Evolutionary conservation across 192 early-diverging fungal genomes (phyloP).

Genomic region (Mortierella alpina): DNA sequence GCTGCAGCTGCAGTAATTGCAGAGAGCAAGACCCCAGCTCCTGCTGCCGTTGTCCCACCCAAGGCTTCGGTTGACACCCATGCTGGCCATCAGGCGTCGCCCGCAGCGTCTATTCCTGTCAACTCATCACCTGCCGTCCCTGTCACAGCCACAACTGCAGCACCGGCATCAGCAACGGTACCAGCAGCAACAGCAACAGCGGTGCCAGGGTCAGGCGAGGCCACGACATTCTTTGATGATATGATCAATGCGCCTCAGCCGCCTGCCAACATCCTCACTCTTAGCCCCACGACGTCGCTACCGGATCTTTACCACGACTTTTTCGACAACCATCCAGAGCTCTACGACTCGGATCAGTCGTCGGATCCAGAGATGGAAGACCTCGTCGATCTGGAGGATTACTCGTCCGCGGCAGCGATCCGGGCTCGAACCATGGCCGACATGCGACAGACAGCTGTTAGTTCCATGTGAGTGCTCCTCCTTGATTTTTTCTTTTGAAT

Average conservation of each 20-base stretch:
- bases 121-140: neutral
- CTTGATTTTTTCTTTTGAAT: neutral
- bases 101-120: neutral
- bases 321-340: slow-evolving; percentile 54
- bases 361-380: slow-evolving; percentile 49
- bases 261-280: slow-evolving; percentile 45
- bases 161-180: neutral
- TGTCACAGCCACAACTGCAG: neutral
- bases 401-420: slow-evolving; percentile 16
- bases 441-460: slow-evolving; percentile 24
- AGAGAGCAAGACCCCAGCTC: no score
- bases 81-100: no score
- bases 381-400: slow-evolving; percentile 25
- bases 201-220: slow-evolving; percentile 19
- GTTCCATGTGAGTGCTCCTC: slow-evolving; percentile 37
- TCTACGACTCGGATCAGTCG: slow-evolving; percentile 50
- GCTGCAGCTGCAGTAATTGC: neutral
- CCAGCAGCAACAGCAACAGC: slow-evolving; percentile 2
- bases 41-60: no score
- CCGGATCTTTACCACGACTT: slow-evolving; percentile 55
- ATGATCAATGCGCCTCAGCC: slow-evolving; percentile 54
- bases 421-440: slow-evolving; percentile 51
- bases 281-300: slow-evolving; percentile 43
- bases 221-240: slow-evolving; percentile 53
- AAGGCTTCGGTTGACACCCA: no score